phyloP scores from a whole-genome alignment of 129 eudicot species.

The Saposhnikovia divaricata region DNA sequence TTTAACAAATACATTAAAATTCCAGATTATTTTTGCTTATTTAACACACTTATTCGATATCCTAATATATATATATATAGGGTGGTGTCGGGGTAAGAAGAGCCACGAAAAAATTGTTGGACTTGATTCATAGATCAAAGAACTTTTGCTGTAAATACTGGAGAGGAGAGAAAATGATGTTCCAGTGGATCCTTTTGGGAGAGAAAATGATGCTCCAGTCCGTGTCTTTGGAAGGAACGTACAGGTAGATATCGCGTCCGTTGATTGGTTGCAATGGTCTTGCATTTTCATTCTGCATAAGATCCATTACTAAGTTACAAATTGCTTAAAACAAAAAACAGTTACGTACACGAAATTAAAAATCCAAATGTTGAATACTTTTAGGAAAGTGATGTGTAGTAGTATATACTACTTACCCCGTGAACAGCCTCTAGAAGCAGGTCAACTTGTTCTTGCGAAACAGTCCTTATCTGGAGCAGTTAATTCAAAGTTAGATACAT shows the following conservation, averaged over 20 bases:
- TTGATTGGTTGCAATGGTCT: conserved; percentile 68
- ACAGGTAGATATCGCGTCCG: conserved; percentile 35
- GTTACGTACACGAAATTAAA: not conserved
- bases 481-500: not conserved
- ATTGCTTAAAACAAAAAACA: too few relatives aligned
- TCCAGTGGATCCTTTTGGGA: not conserved
- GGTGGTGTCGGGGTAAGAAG: too few relatives aligned
- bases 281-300: conserved; percentile 45
- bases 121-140: not conserved
- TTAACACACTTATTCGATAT: too few relatives aligned
- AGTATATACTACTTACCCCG: conserved; percentile 14
- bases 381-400: not conserved
- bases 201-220: not conserved
- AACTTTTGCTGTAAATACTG: not conserved
- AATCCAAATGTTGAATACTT: not conserved
- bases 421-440: conserved; percentile 17
- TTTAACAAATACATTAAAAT: too few relatives aligned
- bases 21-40: too few relatives aligned
- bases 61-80: too few relatives aligned
- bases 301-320: not conserved
- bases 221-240: conserved; percentile 20
- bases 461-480: conserved; percentile 12
- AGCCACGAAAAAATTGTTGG: not conserved
- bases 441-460: conserved; percentile 10
- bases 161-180: not conserved